These are phyloP conservation scores for Penicillium paneum DNA, from an alignment of 2,329 filamentous ascomycete genomes.

Conservation along the genomic window DNA sequence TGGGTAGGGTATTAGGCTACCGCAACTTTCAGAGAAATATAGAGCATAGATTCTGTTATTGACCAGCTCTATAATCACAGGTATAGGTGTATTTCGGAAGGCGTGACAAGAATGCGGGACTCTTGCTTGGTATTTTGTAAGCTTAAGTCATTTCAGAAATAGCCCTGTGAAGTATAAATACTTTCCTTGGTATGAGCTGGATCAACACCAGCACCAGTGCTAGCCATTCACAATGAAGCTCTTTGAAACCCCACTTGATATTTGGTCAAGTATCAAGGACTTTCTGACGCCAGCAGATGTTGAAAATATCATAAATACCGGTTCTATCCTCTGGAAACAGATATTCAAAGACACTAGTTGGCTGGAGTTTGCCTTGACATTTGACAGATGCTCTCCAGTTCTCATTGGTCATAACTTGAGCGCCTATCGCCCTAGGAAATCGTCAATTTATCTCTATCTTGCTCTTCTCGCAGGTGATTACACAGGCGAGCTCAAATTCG, in stretches of 20 bases:
- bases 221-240: neutral
- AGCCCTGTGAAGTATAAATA: too few relatives aligned
- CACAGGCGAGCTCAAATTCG: neutral
- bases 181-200: too few relatives aligned
- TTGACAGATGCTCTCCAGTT: neutral
- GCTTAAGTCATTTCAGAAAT: too few relatives aligned
- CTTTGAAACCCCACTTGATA: neutral
- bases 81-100: too few relatives aligned
- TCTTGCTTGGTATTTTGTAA: too few relatives aligned
- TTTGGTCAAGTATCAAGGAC: neutral
- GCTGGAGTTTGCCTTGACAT: neutral
- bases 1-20: too few relatives aligned
- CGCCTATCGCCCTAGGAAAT: neutral
- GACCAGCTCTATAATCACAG: too few relatives aligned
- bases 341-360: neutral
- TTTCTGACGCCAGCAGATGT: neutral
- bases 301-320: neutral
- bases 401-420: neutral
- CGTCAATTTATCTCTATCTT: neutral
- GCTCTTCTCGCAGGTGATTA: neutral
- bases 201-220: neutral
- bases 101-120: too few relatives aligned
- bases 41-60: too few relatives aligned
- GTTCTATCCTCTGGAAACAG: neutral
- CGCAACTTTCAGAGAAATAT: too few relatives aligned